Evolutionary conservation across 202 grass and related monocot species (phyloP).

Genomic region (Panicum hallii): DNA sequence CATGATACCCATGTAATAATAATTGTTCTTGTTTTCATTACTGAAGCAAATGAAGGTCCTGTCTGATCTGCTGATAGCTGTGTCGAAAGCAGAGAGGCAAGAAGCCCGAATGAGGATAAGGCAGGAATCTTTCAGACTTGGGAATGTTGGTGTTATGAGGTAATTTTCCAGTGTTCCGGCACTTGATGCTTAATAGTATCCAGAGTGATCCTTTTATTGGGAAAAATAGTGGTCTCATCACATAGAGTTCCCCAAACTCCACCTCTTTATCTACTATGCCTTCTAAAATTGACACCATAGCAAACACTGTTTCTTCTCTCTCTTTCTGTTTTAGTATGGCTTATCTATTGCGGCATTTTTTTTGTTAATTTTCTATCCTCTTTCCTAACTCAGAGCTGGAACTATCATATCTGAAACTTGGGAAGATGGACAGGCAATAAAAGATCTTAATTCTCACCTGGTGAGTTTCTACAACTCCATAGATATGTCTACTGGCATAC

Average conservation of each 20-base stretch:
- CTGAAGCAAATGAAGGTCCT: constrained; percentile 89
- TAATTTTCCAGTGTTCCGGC: constrained; percentile 32
- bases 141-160: constrained; percentile 99
- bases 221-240: background rate
- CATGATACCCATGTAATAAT: constrained; percentile 31
- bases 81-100: constrained; percentile 99
- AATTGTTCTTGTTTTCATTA: constrained; percentile 43
- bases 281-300: constrained; percentile 26
- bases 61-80: constrained; percentile 88
- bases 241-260: constrained; percentile 18
- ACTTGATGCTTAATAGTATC: constrained; percentile 28
- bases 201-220: background rate
- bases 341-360: constrained; percentile 3
- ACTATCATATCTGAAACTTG: constrained; percentile 97
- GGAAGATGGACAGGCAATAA: constrained; percentile 98
- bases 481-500: constrained; percentile 30
- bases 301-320: background rate
- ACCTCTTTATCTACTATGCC: constrained; percentile 25
- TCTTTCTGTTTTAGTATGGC: constrained; percentile 7
- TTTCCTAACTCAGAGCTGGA: constrained; percentile 78
- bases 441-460: constrained; percentile 93
- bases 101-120: constrained; percentile 87
- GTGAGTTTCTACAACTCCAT: constrained; percentile 58
- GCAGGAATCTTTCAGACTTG: constrained; percentile 96
- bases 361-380: constrained; percentile 23